These are phyloP conservation scores for Echinochloa phyllopogon DNA, from an alignment of 176 grass and related monocot species.

Conservation along the genomic window DNA sequence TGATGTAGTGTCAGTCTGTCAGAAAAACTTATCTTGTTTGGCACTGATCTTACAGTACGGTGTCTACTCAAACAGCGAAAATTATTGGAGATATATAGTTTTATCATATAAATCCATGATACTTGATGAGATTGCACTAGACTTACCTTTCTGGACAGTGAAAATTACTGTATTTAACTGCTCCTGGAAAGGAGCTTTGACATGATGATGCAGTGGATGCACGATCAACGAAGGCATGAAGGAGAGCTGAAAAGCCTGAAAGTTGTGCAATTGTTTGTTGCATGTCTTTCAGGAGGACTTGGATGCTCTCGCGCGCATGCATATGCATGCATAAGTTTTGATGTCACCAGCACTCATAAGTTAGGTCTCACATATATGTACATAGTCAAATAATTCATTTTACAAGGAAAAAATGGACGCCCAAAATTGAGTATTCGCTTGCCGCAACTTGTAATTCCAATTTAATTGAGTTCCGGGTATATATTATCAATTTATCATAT, in stretches of 20 bases:
- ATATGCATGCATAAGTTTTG: background rate
- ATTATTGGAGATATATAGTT: background rate
- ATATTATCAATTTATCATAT: background rate
- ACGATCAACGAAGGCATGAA: background rate
- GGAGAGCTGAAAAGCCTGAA: background rate
- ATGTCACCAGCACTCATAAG: conserved; percentile 1
- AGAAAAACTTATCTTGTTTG: conserved; percentile 13
- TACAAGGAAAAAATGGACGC: background rate
- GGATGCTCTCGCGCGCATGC: background rate
- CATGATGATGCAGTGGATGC: conserved; percentile 2
- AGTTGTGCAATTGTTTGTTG: background rate
- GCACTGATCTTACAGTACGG: background rate
- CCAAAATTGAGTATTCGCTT: background rate
- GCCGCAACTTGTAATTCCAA: conserved; percentile 25
- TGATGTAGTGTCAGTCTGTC: background rate
- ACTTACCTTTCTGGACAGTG: background rate
- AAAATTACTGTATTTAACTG: background rate
- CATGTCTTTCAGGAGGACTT: conserved; percentile 1
- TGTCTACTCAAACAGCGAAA: background rate
- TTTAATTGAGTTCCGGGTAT: background rate
- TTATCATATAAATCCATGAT: background rate
- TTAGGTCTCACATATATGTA: conserved; percentile 25
- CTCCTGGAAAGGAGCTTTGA: background rate
- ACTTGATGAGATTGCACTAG: background rate
- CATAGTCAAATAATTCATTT: background rate